These are phyloP conservation scores for Blechomonas ayalai DNA, from an alignment of 208 protist genomes.

Conservation along the genomic window DNA sequence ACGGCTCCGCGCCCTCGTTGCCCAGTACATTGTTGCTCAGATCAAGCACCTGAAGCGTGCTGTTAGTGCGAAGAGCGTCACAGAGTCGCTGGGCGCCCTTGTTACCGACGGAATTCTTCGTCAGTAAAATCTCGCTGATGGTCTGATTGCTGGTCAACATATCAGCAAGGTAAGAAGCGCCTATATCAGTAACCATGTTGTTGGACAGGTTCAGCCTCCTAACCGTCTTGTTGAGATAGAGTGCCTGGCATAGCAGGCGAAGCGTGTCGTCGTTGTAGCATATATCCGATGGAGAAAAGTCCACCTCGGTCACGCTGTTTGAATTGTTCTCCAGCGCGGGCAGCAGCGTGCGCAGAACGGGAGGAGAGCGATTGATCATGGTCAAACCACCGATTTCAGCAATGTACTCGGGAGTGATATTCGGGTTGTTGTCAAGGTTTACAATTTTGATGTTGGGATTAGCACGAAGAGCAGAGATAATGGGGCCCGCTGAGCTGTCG, in stretches of 20 bases:
- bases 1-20: slow-evolving; percentile 27
- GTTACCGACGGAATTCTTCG: slow-evolving; percentile 70
- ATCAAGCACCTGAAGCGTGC: slow-evolving; percentile 43
- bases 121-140: slow-evolving; percentile 40
- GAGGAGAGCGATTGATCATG: slow-evolving; percentile 70
- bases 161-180: slow-evolving; percentile 48
- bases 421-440: slow-evolving; percentile 74
- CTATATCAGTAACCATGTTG: slow-evolving; percentile 79
- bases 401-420: slow-evolving; percentile 31
- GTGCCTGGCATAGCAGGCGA: slow-evolving; percentile 55
- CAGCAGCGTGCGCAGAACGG: slow-evolving; percentile 41
- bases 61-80: slow-evolving; percentile 68
- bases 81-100: slow-evolving; percentile 53
- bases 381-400: slow-evolving; percentile 59
- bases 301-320: slow-evolving; percentile 27
- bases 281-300: slow-evolving; percentile 45
- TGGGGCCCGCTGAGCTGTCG: slow-evolving; percentile 35
- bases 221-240: slow-evolving; percentile 50
- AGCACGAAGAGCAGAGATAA: slow-evolving; percentile 44
- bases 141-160: slow-evolving; percentile 55
- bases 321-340: slow-evolving; percentile 50
- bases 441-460: slow-evolving; percentile 59
- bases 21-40: slow-evolving; percentile 67
- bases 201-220: slow-evolving; percentile 61
- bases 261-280: slow-evolving; percentile 63